Percentiles rank a stretch among this genome's conserved stretches.
Evolutionary conservation across 768 basidiomycete species (phyloP).

Genomic region (Trametes coccinea): DNA sequence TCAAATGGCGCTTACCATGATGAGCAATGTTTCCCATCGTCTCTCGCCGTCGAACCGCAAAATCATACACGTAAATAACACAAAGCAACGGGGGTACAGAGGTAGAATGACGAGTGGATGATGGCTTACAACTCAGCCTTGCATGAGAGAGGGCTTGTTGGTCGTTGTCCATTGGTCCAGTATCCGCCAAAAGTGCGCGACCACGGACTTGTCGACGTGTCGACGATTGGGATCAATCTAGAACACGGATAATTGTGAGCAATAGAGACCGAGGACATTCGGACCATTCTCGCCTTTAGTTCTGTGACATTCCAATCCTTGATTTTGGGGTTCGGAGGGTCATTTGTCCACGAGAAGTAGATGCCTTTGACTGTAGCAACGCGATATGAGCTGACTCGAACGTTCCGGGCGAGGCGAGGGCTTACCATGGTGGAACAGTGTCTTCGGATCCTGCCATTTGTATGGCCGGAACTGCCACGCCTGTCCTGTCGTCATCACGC

Average conservation of each 20-base stretch:
- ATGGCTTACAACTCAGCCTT: slow-evolving; percentile 30
- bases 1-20: too few relatives aligned
- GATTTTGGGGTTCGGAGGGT: slow-evolving; percentile 84
- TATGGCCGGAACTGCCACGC: slow-evolving; percentile 98
- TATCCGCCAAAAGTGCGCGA: slow-evolving; percentile 94
- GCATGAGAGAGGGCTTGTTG: slow-evolving; percentile 79
- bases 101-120: background rate
- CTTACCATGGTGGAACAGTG: slow-evolving; percentile 91
- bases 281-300: slow-evolving; percentile 63
- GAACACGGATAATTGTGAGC: background rate
- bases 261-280: background rate
- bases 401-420: background rate
- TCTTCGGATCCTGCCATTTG: slow-evolving; percentile 93
- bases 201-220: slow-evolving; percentile 92
- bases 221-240: slow-evolving; percentile 90
- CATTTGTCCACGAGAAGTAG: slow-evolving; percentile 93
- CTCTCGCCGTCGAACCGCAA: background rate
- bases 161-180: slow-evolving; percentile 82
- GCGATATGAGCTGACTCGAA: background rate
- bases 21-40: background rate
- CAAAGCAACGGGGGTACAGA: background rate
- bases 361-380: slow-evolving; percentile 80
- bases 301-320: slow-evolving; percentile 98
- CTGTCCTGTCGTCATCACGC: slow-evolving; percentile 98
- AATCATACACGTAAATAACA: background rate